Percentiles rank a stretch among this genome's conserved stretches.
Evolutionary conservation across 805 yeast genomes (phyloP).

Genomic region (Candida boidinii): DNA sequence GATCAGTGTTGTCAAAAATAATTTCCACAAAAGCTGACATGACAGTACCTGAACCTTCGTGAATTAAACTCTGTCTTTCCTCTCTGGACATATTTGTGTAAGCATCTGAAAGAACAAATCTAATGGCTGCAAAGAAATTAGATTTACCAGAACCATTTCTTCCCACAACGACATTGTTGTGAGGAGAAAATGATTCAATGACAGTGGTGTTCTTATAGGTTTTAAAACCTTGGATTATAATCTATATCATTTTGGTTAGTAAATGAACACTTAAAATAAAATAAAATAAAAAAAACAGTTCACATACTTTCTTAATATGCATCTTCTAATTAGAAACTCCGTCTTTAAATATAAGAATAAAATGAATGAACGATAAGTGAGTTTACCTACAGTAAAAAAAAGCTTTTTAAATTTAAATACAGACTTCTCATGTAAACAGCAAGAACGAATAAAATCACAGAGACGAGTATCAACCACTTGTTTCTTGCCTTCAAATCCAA

Average conservation of each 20-base stretch:
- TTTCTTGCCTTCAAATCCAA: too few species aligned
- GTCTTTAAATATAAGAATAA: too few species aligned
- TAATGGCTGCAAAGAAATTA: conserved; percentile 88
- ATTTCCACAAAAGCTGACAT: conserved; percentile 93
- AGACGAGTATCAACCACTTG: too few species aligned
- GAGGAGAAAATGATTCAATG: conserved; percentile 69
- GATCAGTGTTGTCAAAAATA: conserved; percentile 71
- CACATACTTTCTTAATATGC: too few species aligned
- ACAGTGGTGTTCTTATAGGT: conserved; percentile 81
- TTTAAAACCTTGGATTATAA: conserved; percentile 85
- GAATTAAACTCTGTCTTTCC: conserved; percentile 79
- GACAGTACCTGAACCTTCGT: conserved; percentile 84
- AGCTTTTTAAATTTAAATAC: too few species aligned
- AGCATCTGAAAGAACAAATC: conserved; percentile 88
- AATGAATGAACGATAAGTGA: too few species aligned
- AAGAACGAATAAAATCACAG: too few species aligned
- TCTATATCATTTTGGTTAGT: conserved; percentile 22
- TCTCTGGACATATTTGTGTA: conserved; percentile 77
- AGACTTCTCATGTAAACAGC: too few species aligned
- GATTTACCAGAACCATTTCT: conserved; percentile 97
- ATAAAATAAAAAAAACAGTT: too few species aligned
- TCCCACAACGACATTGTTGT: conserved; percentile 82
- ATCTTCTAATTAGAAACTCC: too few species aligned
- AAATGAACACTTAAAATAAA: too few species aligned
- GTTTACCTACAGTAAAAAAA: too few species aligned